phyloP scores from a whole-genome alignment of 2,329 filamentous ascomycete species.

The Didymella glomerata region DNA sequence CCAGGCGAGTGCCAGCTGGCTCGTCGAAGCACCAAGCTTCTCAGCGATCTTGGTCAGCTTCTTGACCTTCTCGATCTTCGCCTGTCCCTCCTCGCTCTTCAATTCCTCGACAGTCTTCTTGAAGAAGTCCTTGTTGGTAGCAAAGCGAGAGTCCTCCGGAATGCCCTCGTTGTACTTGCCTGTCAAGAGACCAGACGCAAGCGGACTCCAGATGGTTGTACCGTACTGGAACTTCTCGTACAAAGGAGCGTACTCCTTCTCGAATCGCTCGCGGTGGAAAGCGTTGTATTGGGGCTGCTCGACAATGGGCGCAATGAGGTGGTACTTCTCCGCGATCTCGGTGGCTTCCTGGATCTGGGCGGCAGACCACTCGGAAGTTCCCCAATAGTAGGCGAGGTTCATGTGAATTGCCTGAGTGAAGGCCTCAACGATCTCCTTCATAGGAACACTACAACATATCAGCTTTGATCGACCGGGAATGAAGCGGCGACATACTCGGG shows the following conservation, averaged over 20 bases:
- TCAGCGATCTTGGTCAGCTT: constrained; percentile 61
- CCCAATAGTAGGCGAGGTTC: constrained; percentile 63
- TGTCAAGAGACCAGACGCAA: constrained; percentile 65
- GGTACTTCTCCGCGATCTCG: constrained; percentile 68
- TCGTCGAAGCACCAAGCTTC: constrained; percentile 57
- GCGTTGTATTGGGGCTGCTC: constrained; percentile 69
- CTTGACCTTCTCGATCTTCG: constrained; percentile 66
- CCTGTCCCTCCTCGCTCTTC: constrained; percentile 59
- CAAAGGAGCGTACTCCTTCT: constrained; percentile 67
- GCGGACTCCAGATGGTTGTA: constrained; percentile 64
- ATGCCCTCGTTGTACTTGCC: constrained; percentile 72
- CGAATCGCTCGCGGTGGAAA: constrained; percentile 68
- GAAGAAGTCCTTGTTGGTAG: constrained; percentile 66
- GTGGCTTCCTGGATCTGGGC: constrained; percentile 66
- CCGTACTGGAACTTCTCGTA: constrained; percentile 66
- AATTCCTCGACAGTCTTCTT: constrained; percentile 63
- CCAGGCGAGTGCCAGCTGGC: constrained; percentile 68
- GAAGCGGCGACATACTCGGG: constrained; percentile 43
- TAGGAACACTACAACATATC: constrained; percentile 57
- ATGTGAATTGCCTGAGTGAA: constrained; percentile 62
- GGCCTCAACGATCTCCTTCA: constrained; percentile 69
- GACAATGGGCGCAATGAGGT: constrained; percentile 65
- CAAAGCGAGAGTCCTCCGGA: constrained; percentile 67
- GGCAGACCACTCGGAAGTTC: constrained; percentile 68
- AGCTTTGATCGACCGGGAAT: constrained; percentile 17